Conservation (phyloP, 352 stramenopile genomes). For the Phytophthora quininea region DNA sequence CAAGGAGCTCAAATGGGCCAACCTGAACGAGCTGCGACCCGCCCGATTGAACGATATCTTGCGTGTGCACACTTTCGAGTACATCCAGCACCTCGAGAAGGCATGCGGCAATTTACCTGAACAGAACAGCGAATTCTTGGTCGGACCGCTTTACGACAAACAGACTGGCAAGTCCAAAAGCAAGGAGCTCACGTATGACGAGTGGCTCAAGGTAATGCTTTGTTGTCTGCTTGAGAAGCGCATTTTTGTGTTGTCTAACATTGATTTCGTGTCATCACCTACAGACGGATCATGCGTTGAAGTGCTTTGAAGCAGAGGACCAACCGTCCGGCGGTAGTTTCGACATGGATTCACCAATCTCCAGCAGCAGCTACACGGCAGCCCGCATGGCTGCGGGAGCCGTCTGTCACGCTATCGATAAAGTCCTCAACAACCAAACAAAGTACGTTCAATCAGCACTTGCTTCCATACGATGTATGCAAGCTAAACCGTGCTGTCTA, state of each 20-base stretch:
- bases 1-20: constrained; percentile 62
- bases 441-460: constrained; percentile 37
- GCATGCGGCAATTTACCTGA: constrained; percentile 47
- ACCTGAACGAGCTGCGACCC: constrained; percentile 56
- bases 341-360: constrained; percentile 73
- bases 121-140: constrained; percentile 50
- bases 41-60: constrained; percentile 62
- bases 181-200: constrained; percentile 43
- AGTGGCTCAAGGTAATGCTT: constrained; percentile 54
- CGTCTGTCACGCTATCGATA: constrained; percentile 70
- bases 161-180: constrained; percentile 9
- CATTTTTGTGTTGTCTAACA: constrained; percentile 1
- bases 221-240: neutral
- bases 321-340: constrained; percentile 56
- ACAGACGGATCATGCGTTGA: constrained; percentile 51
- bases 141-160: constrained; percentile 46
- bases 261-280: constrained; percentile 3
- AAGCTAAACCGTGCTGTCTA: constrained; percentile 2
- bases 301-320: constrained; percentile 53
- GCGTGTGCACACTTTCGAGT: constrained; percentile 68
- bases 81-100: constrained; percentile 63
- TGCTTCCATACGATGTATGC: neutral
- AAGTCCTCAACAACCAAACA: constrained; percentile 58
- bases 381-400: constrained; percentile 60
- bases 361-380: constrained; percentile 59